Percentiles rank a stretch among this genome's conserved stretches.
These are phyloP conservation scores for Solanum etuberosum DNA, from an alignment of 257 asterid genomes.

Conservation along the genomic window DNA sequence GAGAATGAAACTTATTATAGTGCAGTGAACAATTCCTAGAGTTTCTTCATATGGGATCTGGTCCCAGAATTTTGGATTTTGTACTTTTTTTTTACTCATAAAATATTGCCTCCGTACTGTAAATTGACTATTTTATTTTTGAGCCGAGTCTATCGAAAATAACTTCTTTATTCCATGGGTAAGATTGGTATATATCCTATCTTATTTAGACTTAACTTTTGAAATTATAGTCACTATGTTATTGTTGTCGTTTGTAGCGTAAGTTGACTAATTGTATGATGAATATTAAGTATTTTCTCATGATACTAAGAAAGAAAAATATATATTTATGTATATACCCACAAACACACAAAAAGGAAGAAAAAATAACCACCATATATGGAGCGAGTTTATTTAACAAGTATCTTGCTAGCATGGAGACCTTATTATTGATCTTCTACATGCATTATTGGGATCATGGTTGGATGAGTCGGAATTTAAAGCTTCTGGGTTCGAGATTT, in stretches of 20 bases:
- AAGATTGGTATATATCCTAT: neutral
- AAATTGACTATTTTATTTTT: neutral
- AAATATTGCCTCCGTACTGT: neutral
- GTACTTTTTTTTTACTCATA: neutral
- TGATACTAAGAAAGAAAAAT: neutral
- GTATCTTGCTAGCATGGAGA: neutral
- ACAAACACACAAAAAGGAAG: neutral
- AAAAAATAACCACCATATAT: neutral
- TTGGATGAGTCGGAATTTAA: neutral
- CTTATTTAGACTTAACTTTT: neutral
- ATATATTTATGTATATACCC: neutral
- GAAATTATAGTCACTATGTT: rapidly evolving
- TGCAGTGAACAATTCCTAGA: slow-evolving; percentile 15
- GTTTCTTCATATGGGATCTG: slow-evolving; percentile 21
- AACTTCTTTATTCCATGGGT: rapidly evolving
- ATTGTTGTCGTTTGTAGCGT: neutral
- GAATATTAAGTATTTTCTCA: neutral
- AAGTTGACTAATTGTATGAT: neutral
- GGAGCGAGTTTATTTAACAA: neutral
- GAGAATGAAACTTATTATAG: neutral
- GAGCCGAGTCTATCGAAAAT: neutral
- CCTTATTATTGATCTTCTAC: neutral
- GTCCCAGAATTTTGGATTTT: neutral
- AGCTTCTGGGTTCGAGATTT: rapidly evolving
- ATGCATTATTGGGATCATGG: neutral